Percentiles rank a stretch among this genome's conserved stretches.
Evolutionary conservation across 257 asterid species (phyloP).

Genomic region (Solanum sitiens): DNA sequence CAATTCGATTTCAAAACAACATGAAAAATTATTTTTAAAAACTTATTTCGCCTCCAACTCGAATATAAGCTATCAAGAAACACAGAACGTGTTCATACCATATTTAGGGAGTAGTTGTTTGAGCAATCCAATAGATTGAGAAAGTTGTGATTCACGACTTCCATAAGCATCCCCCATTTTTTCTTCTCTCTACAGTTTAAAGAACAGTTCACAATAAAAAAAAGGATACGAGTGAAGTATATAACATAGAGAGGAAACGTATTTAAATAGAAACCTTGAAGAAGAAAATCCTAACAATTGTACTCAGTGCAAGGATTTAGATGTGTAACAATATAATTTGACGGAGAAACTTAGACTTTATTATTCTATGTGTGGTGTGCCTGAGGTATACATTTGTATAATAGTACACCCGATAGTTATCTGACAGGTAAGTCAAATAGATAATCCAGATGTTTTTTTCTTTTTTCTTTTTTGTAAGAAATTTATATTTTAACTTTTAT

Average conservation of each 20-base stretch:
- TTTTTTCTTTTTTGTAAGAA: too few species aligned
- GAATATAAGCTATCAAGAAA: neutral
- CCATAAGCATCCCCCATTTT: conserved; percentile 38
- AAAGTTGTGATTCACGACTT: conserved; percentile 17
- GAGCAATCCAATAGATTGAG: conserved; percentile 13
- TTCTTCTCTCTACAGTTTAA: neutral
- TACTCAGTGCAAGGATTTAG: neutral
- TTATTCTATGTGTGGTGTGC: neutral
- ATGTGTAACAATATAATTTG: neutral
- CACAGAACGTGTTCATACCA: conserved; percentile 2
- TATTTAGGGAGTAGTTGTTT: conserved; percentile 31
- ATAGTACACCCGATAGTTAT: neutral
- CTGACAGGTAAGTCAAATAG: neutral
- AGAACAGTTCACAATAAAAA: neutral
- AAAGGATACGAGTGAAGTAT: neutral
- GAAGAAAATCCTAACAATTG: conserved; percentile 1
- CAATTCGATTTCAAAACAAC: neutral
- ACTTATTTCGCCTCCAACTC: neutral
- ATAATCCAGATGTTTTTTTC: neutral
- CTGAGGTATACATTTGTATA: neutral
- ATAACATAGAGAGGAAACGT: neutral
- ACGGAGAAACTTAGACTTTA: neutral
- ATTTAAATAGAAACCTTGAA: neutral
- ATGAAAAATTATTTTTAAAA: neutral
- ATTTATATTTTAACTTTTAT: too few species aligned